Evolutionary conservation across 1,284 basidiomycete genomes (phyloP), one percentile per base, ranked within the genome.

Genomic region (Papiliotrema fonsecae): DNA sequence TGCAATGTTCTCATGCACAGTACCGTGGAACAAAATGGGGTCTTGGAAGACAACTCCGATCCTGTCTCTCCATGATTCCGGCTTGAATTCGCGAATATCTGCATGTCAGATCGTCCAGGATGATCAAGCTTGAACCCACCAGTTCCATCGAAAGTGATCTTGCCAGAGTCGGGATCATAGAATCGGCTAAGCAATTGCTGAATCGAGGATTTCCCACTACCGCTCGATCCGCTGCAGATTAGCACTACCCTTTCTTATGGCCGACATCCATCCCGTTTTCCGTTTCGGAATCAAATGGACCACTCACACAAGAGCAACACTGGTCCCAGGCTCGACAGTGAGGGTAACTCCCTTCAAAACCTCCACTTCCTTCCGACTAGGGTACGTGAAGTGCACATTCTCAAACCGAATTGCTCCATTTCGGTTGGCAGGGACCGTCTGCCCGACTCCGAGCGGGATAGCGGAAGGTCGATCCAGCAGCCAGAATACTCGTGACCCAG

Each of bases 1-100:
- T 0, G 89, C 87, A 54, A 97, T 96, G 65, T 97, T 97, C 3
- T 88, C 86, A 9, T 88, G 88, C 22, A 97, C 87, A 0, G 88
- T 94, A 3, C 91, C 92, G 9, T 85, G 86, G 66, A 75, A 75
- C 21, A 75, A 51, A 25, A 73, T 70, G 1, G 73, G 73, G 48
- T 75, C 83, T 70, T 86, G 85, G 14, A 90, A 90, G 3, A 96
- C 91, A 25, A 94, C 82, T 2, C 89, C 89, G 43, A 96, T 90
- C 25, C 85, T 79, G 51, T 79, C 78, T 34, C 91, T 82, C 92
- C 92, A 96, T 11, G 87, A 89, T 31, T 82, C 79, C 6, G 86
- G 79, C 5, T 83, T 84, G 66, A 93, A 91, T 46, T 86, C 81
- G 16, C 85, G 80, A 57, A 97, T 91, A 67, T 93, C 87, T 83